Base-by-base conservation (phyloP, 805 yeast species). In the Priceomyces fermenticarens region DNA sequence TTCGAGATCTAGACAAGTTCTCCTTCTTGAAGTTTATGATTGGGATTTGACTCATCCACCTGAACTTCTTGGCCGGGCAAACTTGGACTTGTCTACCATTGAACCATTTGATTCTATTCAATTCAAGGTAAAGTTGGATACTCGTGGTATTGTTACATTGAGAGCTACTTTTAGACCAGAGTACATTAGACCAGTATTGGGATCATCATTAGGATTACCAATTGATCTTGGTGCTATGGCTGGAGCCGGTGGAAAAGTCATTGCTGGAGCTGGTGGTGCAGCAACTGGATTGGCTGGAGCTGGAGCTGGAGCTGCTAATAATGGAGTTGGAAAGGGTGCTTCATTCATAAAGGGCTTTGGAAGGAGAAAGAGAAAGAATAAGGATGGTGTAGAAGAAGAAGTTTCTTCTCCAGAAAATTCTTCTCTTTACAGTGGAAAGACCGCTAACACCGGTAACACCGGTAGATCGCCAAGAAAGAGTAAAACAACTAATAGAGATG, bases 41-140 rank as follows among this genome's bases (percentile, higher is more conserved):
- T 86, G 91, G 91, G 93, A 86, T 62, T 72, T 83, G 56, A 76
- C 89, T 16, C 90, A 87, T 47, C 77, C 73, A 38, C 79, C 82
- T 60, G 85, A 80, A 47, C 56, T 72, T 16, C 59, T 86, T 38
- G 90, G 90, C 32, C 51, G 61, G 27, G 75, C 73, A 6, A 48
- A 46, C 1, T 46, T 85, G 28, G 83, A 83, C 49, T 58, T 82
- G 12, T 60, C 77, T 1, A 45, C 68, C 2, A 49, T 85, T 31
- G 67, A 66, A n/a, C 75, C 81, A 2, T 62, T 62, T 17, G 57
- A 70, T 31, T 52, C 71, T 10, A 68, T 75, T 29, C 66, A 70
- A 10, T 69, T 82, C 51, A 66, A 69, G 15, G 73, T 74, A 32
- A 62, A 72, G 13, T 64, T 86, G 43, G 70, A 76, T 44, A 80